Conservation (phyloP, 2,329 filamentous ascomycete genomes). For the Botrytis deweyae region DNA sequence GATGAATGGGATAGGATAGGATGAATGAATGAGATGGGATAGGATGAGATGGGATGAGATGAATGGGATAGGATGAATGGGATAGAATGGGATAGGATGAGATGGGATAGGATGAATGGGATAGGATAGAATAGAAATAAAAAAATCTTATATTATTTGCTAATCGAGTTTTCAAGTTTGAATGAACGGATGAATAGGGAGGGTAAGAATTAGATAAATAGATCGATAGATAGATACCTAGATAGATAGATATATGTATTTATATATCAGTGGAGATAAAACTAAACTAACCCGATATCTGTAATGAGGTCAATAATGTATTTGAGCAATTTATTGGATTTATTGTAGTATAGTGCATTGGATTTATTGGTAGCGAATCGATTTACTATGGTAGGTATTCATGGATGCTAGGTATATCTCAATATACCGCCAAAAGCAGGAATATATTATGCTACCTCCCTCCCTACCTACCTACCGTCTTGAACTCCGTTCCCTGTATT, state of each 20-base stretch:
- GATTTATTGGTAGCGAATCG: neutral
- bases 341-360: too few species aligned
- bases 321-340: too few species aligned
- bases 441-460: neutral
- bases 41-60: neutral
- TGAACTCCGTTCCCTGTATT: neutral
- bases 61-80: too few species aligned
- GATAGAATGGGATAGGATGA: neutral
- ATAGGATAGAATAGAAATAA: neutral
- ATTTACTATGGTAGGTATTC: neutral
- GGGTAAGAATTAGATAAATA: too few species aligned
- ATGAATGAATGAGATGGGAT: neutral
- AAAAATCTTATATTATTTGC: rapidly evolving
- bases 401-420: neutral
- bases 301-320: too few species aligned
- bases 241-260: too few species aligned
- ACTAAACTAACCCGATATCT: too few species aligned
- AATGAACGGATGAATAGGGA: neutral
- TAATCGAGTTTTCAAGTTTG: neutral
- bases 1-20: neutral
- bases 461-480: neutral
- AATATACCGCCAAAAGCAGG: neutral
- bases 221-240: too few species aligned
- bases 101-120: too few species aligned
- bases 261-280: too few species aligned